Base-by-base conservation (phyloP, 768 basidiomycete species). In the Tulasnella sp. region DNA sequence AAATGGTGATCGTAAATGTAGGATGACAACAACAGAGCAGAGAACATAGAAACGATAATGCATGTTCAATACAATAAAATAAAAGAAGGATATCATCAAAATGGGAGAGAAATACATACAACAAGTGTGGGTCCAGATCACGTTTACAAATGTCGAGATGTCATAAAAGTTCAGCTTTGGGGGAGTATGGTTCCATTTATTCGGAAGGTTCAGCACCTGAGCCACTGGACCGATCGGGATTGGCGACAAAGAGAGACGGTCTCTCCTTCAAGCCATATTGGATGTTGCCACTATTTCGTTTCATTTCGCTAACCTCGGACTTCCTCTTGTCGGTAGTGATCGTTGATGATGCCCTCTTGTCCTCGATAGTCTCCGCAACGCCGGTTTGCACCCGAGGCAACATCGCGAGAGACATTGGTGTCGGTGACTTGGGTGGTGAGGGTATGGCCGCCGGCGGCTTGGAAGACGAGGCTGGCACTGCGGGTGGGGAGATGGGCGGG, bases 261-360 rank as follows among this genome's bases (percentile, higher is more conserved):
- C 78, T 76, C 22, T 80, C 80, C 34, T 76, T 81, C 31, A 88
- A 75, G 11, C 85, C 85, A 67, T 88, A 89, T 25, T 78, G 74
- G 38, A 81, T 73, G 44, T 68, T 69, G 52, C 70, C 42, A 8
- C 17, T 46, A 45, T 21, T 19, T 19, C 53, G 53, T 34, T 41
- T 54, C 30, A 22, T 38, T 25, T 25, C 53, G 8, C 17, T 34
- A 21, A 19, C 11, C n/a, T 34, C 21, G n/a, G 27, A 22, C 29
- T 24, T 22, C 9, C 30, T 30, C 4, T 43, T 7, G 3, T 19
- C 21, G 60, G 43, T 31, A 9, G 31, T 21, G 22, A 29, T 24
- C 27, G 42, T 24, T 30, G 27, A 27, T n/a, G n/a, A n/a, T n/a
- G n/a, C n/a, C n/a, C n/a, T n/a, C n/a, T n/a, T n/a, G n/a, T n/a